A percentile compares a stretch with the other conserved stretches of the same genome.
Evolutionary conservation across 345 rosid species (phyloP).

Genomic region (Nasturtium officinale): DNA sequence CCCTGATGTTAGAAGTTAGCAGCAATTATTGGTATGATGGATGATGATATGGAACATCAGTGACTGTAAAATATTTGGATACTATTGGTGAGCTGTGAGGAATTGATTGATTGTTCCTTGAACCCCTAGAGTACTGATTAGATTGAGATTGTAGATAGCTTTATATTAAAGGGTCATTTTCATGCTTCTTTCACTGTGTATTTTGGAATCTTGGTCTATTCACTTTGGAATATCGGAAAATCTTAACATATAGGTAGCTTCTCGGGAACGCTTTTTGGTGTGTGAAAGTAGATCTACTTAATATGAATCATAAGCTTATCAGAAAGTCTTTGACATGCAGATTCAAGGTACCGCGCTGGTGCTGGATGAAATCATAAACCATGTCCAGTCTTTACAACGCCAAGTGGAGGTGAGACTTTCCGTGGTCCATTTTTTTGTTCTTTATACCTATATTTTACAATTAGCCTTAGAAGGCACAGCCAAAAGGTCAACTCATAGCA

Average conservation of each 20-base stretch:
- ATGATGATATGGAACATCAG: constrained; percentile 35
- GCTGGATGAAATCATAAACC: constrained; percentile 94
- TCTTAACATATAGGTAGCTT: constrained; percentile 5
- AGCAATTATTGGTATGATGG: constrained; percentile 41
- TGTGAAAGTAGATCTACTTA: not conserved
- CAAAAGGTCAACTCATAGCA: constrained; percentile 34
- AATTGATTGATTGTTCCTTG: constrained; percentile 39
- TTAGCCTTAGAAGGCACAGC: constrained; percentile 13
- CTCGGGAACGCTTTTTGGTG: not conserved
- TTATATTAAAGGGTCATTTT: constrained; percentile 19
- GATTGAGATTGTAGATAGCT: constrained; percentile 24
- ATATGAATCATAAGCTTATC: constrained; percentile 11
- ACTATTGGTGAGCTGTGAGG: constrained; percentile 35
- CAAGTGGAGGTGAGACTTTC: constrained; percentile 91
- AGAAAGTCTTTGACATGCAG: constrained; percentile 52
- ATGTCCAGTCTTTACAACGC: constrained; percentile 85
- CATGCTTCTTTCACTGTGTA: not conserved
- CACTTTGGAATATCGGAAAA: constrained; percentile 9
- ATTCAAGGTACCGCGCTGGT: constrained; percentile 95
- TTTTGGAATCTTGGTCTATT: constrained; percentile 11
- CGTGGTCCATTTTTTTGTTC: constrained; percentile 29
- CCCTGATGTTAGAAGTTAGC: constrained; percentile 31
- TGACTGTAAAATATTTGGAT: constrained; percentile 8
- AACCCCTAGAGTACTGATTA: constrained; percentile 28
- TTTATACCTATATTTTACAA: constrained; percentile 24